Evolutionary conservation across 2,329 filamentous ascomycete species (phyloP), one percentile per base, ranked within the genome.

Genomic region (Rhynchosporium agropyri): DNA sequence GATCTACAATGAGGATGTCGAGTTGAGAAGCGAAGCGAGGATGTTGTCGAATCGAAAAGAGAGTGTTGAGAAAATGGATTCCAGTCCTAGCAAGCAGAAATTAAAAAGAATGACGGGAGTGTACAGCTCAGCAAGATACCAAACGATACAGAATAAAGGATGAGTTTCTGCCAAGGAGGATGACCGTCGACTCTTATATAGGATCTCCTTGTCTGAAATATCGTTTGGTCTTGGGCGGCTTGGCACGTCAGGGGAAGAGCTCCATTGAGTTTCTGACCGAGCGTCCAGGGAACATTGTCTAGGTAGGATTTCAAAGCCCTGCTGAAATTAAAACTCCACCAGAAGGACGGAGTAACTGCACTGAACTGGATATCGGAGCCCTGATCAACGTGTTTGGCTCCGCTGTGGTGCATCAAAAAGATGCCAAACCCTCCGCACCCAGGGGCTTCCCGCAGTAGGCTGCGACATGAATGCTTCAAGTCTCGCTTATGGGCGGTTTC

Each of bases 1-100:
- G 65, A 63, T 67, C 65, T 58, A 67, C 65, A 64, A 67, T 64
- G 65, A 67, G 65, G 49, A 36, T 54, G 48, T 42, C 20, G n/a
- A 64, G 63, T 64, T 62, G 65, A 66, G 65, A 36, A 42, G 33
- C 20, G 53, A 51, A 10, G 36, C 49, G 45, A 29, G 43, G 48
- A 56, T 40, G 51, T 57, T 53, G 42, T 29, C 60, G 45, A 63
- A 43, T 45, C 43, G 58, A 53, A 53, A 20, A 46, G 38, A 60
- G 59, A 62, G 38, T 49, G 57, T 43, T 51, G 48, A 48, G 40
- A 26, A 59, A 58, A 31, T 43, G 54, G 46, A 54, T 46, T 49
- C 53, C 53, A 64, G 58, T 64, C 58, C 58, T 42, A 53, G 29
- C 28, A 58, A 53, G 49, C 36, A 42, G 50, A 60, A 63, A 48